phyloP scores from a whole-genome alignment of 176 grass and related monocot species.

The Melocanna baccifera region DNA sequence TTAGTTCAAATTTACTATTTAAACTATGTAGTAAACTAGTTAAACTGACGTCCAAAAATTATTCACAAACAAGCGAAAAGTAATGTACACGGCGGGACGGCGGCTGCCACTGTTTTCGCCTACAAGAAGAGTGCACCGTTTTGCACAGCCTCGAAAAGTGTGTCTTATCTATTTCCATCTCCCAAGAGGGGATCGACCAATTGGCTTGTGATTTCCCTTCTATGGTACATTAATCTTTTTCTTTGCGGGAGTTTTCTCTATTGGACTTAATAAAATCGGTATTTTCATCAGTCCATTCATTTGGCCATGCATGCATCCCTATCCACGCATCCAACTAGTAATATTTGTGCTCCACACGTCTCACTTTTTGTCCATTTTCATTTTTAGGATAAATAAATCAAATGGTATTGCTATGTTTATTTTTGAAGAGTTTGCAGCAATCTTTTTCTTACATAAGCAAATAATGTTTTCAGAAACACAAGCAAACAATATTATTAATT shows the following conservation, averaged over 20 bases:
- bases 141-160: not conserved
- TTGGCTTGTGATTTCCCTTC: not conserved
- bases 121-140: no score
- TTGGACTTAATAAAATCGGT: not conserved
- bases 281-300: not conserved
- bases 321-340: not conserved
- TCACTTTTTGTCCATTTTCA: not conserved
- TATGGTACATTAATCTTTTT: not conserved
- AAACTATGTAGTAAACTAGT: no score
- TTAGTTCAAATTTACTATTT: no score
- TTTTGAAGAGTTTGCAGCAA: not conserved
- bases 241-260: not conserved
- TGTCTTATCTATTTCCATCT: not conserved
- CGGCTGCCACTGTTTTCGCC: no score
- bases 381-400: not conserved
- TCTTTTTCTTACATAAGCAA: not conserved
- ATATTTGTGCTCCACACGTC: constrained; percentile 29
- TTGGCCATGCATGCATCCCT: not conserved
- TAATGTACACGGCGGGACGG: no score
- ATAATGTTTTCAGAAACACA: not conserved
- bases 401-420: not conserved
- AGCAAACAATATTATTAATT: not conserved
- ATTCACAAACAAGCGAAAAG: no score
- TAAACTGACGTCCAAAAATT: no score
- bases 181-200: not conserved